Evolutionary conservation across 2,329 filamentous ascomycete species (phyloP), one percentile per base, ranked within the genome.

Genomic region (Beauveria asiatica): DNA sequence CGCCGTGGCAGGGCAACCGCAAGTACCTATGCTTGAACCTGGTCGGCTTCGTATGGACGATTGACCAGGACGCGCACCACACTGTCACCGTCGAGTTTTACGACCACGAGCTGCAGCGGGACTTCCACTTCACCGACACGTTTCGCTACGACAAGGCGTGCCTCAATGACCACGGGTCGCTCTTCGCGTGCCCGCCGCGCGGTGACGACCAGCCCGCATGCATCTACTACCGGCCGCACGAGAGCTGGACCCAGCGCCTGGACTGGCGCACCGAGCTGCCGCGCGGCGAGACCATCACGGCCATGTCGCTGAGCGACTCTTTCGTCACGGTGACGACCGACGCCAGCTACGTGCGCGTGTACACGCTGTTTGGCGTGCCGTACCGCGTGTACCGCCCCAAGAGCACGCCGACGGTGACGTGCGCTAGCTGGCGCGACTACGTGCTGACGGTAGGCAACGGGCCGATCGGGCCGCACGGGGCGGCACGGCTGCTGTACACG

Each of bases 21-120:
- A 90, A 93, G 70, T 96, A 99, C 70, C 81, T 99, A 1, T 96
- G 91, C 69, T 82, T 97, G 45, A 97, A 97, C 70, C 77, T 99
- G 62, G 90, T 92, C 57, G 94, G 95, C 1, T 94, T 95, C 69
- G 90, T 97, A 9, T 99, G 94, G 91, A 97, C 93, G 0, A 90
- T 99, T 19, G 90, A 96, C 66, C 94, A 99, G 73, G 92, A 97
- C 69, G 89, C 88, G 0, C 88, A 93, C 67, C 85, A 97, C 70
- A 99, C 94, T 1, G 87, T 99, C 11, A 97, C 92, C 0, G 92
- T 97, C 2, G 94, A 97, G 68, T 99, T 99, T 72, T 97, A 97
- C 71, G 95, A 99, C 72, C 88, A 92, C 61, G 92, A 96, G 66
- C 86, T 89, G 62, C 89, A 96, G 71, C 84, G 93, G 52, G 92